A percentile compares a stretch with the other conserved stretches of the same genome.
phyloP scores from a whole-genome alignment of 495 filamentous ascomycete species.

The Xylaria cubensis region DNA sequence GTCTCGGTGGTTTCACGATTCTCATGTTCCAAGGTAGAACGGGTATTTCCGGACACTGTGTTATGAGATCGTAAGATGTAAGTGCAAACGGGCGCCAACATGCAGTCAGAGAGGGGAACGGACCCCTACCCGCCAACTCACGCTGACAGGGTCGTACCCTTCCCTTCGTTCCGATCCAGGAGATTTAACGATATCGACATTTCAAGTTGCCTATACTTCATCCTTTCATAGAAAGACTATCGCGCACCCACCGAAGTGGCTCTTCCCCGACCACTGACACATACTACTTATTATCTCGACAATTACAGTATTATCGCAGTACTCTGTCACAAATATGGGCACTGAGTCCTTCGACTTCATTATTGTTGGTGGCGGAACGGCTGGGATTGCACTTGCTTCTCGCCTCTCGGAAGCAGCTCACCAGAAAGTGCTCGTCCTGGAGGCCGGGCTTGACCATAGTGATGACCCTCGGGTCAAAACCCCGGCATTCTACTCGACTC shows the following conservation, averaged over 20 bases:
- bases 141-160: neutral
- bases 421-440: conserved; percentile 54
- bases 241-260: neutral
- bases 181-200: neutral
- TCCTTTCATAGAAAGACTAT: neutral
- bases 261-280: neutral
- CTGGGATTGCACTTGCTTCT: conserved; percentile 55
- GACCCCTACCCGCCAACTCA: neutral
- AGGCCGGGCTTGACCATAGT: conserved; percentile 50
- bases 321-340: neutral
- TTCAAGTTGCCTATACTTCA: neutral
- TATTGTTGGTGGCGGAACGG: conserved; percentile 55
- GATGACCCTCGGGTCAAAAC: conserved; percentile 24
- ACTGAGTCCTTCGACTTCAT: conserved; percentile 43
- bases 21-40: neutral
- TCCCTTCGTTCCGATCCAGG: neutral
- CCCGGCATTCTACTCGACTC: conserved; percentile 19
- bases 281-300: too few species aligned
- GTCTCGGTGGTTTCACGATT: neutral
- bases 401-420: conserved; percentile 53
- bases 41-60: neutral
- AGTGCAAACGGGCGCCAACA: neutral
- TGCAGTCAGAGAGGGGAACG: neutral
- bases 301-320: neutral
- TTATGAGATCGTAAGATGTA: neutral